Base-by-base conservation (phyloP, 352 stramenopile species). In the Pythium periplocum region DNA sequence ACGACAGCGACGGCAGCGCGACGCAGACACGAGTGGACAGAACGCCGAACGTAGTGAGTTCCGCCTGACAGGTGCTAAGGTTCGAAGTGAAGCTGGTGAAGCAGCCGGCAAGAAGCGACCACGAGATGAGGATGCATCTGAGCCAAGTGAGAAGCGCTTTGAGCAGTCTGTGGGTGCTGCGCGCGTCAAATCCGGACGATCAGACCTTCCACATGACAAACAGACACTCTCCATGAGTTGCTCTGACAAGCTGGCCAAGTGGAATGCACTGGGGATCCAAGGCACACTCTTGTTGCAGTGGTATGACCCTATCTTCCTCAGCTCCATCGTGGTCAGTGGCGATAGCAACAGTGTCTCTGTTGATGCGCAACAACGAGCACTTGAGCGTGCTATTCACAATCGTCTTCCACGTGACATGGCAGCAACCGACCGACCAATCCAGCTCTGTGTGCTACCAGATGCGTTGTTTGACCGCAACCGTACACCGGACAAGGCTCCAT, bases 151-250 rank as follows among this genome's bases (percentile, higher is more conserved):
- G 44, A 82, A 82, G 55, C 68, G 71, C 26, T 89, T 84, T 40
- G 64, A 70, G 9, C 89, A 97, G 70, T 17, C 63, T 2, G 53
- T 93, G 8, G 86, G 88, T 37, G 67, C 86, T 51, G 68, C 93
- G 6, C 85, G 93, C 17, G 75, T 90, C 42, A 98, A 98, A 57
- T 95, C 91, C 4, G 93, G 91, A 45, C 77, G 93, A 36, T 98
- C 93, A 1, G 95, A 98, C 66, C 67, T 98, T 17, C 80, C 87
- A 7, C 33, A 54, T 17, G 72, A 90, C 51, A 87, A 95, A 46
- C 85, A 92, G 67, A 96, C 87, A 48, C 66, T 86, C 39, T 96
- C 83, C 3, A 96, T 98, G 87, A 97, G 90, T 42, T 98, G 93
- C 65, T 96, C 83, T 7, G 90, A 98, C 62, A 98, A 98, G 71